Evolutionary conservation across 2,329 filamentous ascomycete genomes (phyloP), one percentile per base, ranked within the genome.

Genomic region (Rhexocercosporidium sp.): DNA sequence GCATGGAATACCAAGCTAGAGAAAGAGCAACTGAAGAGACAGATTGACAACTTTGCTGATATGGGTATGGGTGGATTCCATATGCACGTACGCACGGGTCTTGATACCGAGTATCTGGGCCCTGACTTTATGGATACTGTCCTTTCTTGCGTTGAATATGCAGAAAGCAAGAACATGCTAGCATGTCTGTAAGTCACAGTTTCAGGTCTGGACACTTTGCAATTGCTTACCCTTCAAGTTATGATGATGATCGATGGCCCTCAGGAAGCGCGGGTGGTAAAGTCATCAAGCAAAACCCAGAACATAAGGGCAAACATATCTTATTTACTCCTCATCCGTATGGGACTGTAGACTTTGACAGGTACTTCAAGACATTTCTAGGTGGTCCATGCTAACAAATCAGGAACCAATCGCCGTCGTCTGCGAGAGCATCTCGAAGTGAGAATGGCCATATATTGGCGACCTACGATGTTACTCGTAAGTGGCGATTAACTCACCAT

Each of bases 51-150:
- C 62, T 73, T 78, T 20, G 47, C 66, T 18, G 73, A 74, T 11
- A 78, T 78, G 77, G 76, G 77, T 2, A 69, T 78, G 65, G 77
- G 76, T 3, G 77, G 77, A 3, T 78, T 78, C 47, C 53, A 61
- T 34, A 77, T 77, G 70, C 76, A 78, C 68, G 72, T 74, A 18
- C 70, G 76, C 18, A 74, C 71, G 3, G 77, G 77, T 1, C 73
- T 78, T 16, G 77, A 78, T 54, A 78, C 76, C 8, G 73, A 75
- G 27, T 77, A 78, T 47, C 70, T 77, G 69, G 76, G 75, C n/a
- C 47, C 68, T 22, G 77, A 78, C 59, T 77, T 76, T 57, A 75
- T 78, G 75, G 70, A 75, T 54, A 66, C 72, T 16, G 72, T 77
- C 1, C 68, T 70, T 46, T 69, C 70, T 9, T 78, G 76, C 64